phyloP scores from a whole-genome alignment of 2,329 filamentous ascomycete species.

The Fusarium foetens region DNA sequence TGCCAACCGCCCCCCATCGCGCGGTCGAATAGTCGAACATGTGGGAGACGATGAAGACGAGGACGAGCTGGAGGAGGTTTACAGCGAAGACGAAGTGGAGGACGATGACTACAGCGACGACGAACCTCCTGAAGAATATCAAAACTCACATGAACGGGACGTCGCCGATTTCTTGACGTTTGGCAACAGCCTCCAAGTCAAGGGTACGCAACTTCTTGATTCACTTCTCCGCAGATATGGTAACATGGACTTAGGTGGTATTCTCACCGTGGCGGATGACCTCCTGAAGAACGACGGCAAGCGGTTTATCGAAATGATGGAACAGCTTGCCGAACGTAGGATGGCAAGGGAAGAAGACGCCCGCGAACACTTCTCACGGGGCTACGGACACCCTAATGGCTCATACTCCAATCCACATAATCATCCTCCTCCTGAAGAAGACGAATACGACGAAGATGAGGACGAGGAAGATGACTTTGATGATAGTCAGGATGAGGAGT shows the following conservation, averaged over 20 bases:
- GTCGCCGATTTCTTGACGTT: constrained; percentile 95
- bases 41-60: constrained; percentile 66
- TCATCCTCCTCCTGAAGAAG: constrained; percentile 80
- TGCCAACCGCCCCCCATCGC: constrained; percentile 74
- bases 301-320: constrained; percentile 99
- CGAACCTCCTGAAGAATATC: constrained; percentile 74
- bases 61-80: constrained; percentile 63
- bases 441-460: constrained; percentile 77
- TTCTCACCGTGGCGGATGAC: constrained; percentile 98
- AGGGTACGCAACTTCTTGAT: constrained; percentile 69
- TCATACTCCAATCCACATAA: constrained; percentile 70
- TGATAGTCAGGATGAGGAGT: constrained; percentile 71
- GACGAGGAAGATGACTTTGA: constrained; percentile 70
- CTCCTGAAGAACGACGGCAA: constrained; percentile 98
- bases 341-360: constrained; percentile 98
- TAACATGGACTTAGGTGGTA: constrained; percentile 79
- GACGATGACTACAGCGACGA: constrained; percentile 73
- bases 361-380: constrained; percentile 67
- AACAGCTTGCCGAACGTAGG: constrained; percentile 94
- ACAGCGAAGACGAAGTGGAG: constrained; percentile 64
- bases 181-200: constrained; percentile 95
- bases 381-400: constrained; percentile 70
- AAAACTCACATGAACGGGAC: constrained; percentile 70
- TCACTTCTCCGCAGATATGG: constrained; percentile 57
- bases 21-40: constrained; percentile 78